phyloP scores from a whole-genome alignment of 2,329 filamentous ascomycete genomes.

The Davidsoniella neocaledoniae region DNA sequence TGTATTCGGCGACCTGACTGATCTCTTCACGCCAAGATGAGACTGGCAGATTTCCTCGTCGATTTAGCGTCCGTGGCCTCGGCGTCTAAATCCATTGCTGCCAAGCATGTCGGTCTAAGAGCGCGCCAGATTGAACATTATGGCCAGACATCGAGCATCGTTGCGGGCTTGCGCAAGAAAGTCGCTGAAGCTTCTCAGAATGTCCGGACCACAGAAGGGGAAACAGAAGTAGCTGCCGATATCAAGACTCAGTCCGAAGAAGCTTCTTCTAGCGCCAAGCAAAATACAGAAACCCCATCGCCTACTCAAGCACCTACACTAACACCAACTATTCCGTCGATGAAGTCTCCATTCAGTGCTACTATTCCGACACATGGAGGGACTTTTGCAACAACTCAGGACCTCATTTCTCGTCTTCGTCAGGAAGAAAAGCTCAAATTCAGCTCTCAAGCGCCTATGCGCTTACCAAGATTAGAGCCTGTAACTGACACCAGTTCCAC shows the following conservation, averaged over 20 bases:
- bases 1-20: no score
- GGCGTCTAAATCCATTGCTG: conserved; percentile 51
- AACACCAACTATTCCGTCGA: no score
- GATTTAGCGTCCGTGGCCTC: conserved; percentile 55
- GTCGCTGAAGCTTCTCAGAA: conserved; percentile 3
- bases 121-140: conserved; percentile 36
- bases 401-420: conserved; percentile 7
- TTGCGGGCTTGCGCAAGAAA: conserved; percentile 20
- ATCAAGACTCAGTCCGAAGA: background rate
- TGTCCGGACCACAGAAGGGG: background rate
- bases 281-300: background rate
- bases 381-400: conserved; percentile 1
- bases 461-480: conserved; percentile 10
- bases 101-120: conserved; percentile 43
- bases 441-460: conserved; percentile 4
- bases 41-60: conserved; percentile 46
- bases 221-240: background rate
- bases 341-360: background rate
- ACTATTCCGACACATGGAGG: background rate
- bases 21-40: conserved; percentile 23
- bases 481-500: background rate
- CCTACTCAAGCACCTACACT: background rate
- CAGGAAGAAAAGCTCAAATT: conserved; percentile 9
- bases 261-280: background rate
- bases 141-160: conserved; percentile 28